phyloP scores from a whole-genome alignment of 129 eudicot genomes.

The Flaveria ramosissima region DNA sequence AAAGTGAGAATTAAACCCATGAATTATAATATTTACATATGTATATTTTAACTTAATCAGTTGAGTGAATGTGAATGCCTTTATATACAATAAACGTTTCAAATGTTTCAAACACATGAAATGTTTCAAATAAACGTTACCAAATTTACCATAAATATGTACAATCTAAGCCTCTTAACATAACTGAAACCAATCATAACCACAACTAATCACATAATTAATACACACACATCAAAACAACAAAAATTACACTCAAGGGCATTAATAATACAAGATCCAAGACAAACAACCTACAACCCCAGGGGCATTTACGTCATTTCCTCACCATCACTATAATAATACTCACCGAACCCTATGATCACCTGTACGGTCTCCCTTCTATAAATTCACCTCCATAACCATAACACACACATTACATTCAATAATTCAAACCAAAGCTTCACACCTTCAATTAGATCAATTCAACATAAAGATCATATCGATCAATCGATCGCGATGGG shows the following conservation, averaged over 20 bases:
- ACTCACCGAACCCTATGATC: constrained; percentile 36
- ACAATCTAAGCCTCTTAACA: constrained; percentile 31
- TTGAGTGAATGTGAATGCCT: too few species aligned
- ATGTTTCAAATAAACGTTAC: constrained; percentile 6
- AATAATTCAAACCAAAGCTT: neutral
- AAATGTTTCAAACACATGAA: neutral
- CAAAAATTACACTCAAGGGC: constrained; percentile 26
- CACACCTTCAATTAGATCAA: neutral
- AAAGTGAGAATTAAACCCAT: too few species aligned
- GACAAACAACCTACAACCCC: constrained; percentile 21
- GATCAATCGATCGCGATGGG: constrained; percentile 52
- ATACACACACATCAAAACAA: constrained; percentile 12
- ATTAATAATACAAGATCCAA: constrained; percentile 43
- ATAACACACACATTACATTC: too few species aligned
- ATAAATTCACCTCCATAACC: constrained; percentile 31
- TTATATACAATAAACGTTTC: too few species aligned
- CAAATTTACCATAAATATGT: constrained; percentile 38
- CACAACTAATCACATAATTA: constrained; percentile 34
- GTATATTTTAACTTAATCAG: too few species aligned
- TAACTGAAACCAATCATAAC: constrained; percentile 39
- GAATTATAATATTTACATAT: too few species aligned
- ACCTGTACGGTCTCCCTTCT: constrained; percentile 41
- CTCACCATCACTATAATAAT: constrained; percentile 12
- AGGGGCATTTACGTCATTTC: constrained; percentile 28
- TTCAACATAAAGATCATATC: neutral